phyloP scores from a whole-genome alignment of 805 yeast genomes.

The Lipomyces yamadae region DNA sequence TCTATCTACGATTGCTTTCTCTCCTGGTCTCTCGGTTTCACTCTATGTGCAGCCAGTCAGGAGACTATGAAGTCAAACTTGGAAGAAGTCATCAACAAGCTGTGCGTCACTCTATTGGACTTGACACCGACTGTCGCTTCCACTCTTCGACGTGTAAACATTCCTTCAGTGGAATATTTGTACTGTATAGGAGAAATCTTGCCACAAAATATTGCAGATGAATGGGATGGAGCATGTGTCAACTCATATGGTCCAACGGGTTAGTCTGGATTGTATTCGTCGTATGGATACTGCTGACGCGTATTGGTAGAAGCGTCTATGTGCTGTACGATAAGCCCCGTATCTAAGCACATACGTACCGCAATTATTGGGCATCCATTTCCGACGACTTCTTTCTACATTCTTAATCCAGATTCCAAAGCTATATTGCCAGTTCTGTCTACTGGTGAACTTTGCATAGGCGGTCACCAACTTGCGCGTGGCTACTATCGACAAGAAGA shows the following conservation, averaged over 20 bases:
- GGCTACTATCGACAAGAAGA: slow-evolving; percentile 26
- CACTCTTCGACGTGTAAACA: slow-evolving; percentile 17
- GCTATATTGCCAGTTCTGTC: slow-evolving; percentile 34
- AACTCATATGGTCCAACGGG: slow-evolving; percentile 42
- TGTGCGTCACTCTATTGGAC: slow-evolving; percentile 35
- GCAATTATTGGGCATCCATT: slow-evolving; percentile 37
- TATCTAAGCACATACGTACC: slow-evolving; percentile 14
- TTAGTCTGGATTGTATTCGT: slow-evolving; percentile 17
- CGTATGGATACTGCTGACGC: neutral
- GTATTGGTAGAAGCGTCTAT: slow-evolving; percentile 31
- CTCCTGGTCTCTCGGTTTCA: slow-evolving; percentile 37
- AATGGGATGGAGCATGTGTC: slow-evolving; percentile 37
- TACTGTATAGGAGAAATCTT: slow-evolving; percentile 40
- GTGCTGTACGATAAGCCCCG: slow-evolving; percentile 33
- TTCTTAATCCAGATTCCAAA: slow-evolving; percentile 20
- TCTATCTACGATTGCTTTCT: slow-evolving; percentile 38
- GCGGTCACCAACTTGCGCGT: slow-evolving; percentile 42
- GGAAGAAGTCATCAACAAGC: slow-evolving; percentile 19
- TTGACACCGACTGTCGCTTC: slow-evolving; percentile 40
- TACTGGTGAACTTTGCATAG: slow-evolving; percentile 41
- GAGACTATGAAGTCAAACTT: slow-evolving; percentile 28
- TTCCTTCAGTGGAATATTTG: slow-evolving; percentile 35
- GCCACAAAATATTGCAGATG: slow-evolving; percentile 29
- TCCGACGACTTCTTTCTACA: slow-evolving; percentile 26
- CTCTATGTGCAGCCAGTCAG: slow-evolving; percentile 36